phyloP scores from a whole-genome alignment of 495 filamentous ascomycete species.

The Penicillium verhagenii region DNA sequence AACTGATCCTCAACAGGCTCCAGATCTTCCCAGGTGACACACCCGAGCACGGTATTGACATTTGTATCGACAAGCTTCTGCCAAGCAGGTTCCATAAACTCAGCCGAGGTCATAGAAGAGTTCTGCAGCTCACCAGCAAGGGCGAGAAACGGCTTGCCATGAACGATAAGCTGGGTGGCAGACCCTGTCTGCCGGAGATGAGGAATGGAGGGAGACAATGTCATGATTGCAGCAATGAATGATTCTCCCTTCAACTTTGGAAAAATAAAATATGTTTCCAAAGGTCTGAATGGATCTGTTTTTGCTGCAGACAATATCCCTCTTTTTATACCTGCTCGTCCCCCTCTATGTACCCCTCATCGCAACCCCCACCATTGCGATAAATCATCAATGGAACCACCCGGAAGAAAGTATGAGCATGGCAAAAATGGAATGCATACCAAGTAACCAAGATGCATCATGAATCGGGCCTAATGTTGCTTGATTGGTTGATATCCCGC shows the following conservation, averaged over 20 bases:
- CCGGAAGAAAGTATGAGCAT: background rate
- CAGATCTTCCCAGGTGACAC: slow-evolving; percentile 50
- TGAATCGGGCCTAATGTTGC: background rate
- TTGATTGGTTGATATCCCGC: slow-evolving; percentile 1
- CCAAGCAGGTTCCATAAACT: slow-evolving; percentile 46
- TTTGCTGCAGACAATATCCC: background rate
- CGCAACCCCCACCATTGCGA: background rate
- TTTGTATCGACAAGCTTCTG: slow-evolving; percentile 39
- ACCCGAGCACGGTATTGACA: slow-evolving; percentile 52
- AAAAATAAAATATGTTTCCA: background rate
- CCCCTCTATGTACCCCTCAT: background rate
- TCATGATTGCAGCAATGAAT: background rate
- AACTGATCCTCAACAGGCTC: slow-evolving; percentile 49
- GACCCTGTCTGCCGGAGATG: slow-evolving; percentile 28
- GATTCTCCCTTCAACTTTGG: background rate
- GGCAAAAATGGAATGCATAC: no score
- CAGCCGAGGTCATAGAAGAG: slow-evolving; percentile 45
- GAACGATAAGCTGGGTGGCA: slow-evolving; percentile 41
- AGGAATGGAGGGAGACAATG: slow-evolving; percentile 15
- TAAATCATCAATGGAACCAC: background rate
- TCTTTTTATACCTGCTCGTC: background rate
- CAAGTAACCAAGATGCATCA: no score
- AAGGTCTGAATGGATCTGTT: no score
- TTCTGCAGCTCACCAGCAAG: slow-evolving; percentile 49
- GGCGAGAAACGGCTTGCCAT: slow-evolving; percentile 48